phyloP scores from a whole-genome alignment of 768 basidiomycete species.

The Trametes cubensis region DNA sequence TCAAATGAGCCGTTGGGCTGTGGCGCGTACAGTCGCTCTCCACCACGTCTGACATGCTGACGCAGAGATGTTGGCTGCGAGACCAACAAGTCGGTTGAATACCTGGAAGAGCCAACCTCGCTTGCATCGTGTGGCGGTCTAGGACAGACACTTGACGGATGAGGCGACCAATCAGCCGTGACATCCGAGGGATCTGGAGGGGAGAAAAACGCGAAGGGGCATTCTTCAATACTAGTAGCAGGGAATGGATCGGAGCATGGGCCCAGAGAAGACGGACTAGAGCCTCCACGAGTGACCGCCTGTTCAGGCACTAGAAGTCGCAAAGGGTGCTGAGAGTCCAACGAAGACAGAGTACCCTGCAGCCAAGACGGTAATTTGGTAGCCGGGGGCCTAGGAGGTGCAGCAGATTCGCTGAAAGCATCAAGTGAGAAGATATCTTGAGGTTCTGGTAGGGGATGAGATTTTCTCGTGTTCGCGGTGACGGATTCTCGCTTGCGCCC shows the following conservation, averaged over 20 bases:
- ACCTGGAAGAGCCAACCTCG: no score
- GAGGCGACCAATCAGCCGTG: background rate
- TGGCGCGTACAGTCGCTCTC: no score
- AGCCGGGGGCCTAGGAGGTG: background rate
- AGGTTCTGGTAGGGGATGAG: background rate
- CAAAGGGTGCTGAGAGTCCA: constrained; percentile 51
- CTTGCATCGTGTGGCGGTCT: background rate
- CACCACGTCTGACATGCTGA: no score
- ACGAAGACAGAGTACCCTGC: constrained; percentile 49
- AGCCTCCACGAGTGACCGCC: background rate
- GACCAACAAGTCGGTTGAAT: no score
- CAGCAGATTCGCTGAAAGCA: constrained; percentile 16
- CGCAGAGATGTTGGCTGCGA: no score
- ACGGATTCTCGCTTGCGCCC: constrained; percentile 45
- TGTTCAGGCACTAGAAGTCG: constrained; percentile 39
- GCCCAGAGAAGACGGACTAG: constrained; percentile 9
- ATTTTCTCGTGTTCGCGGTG: constrained; percentile 45
- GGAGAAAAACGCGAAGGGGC: constrained; percentile 14
- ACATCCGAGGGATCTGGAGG: background rate
- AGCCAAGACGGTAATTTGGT: constrained; percentile 59
- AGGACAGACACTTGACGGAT: background rate
- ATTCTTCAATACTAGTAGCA: constrained; percentile 2
- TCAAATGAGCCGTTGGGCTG: no score
- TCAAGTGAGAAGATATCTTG: constrained; percentile 1
- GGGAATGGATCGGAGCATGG: constrained; percentile 1